Percentiles rank a stretch among this genome's conserved stretches.
phyloP scores from a whole-genome alignment of 345 rosid genomes.

The Sonneratia caseolaris region DNA sequence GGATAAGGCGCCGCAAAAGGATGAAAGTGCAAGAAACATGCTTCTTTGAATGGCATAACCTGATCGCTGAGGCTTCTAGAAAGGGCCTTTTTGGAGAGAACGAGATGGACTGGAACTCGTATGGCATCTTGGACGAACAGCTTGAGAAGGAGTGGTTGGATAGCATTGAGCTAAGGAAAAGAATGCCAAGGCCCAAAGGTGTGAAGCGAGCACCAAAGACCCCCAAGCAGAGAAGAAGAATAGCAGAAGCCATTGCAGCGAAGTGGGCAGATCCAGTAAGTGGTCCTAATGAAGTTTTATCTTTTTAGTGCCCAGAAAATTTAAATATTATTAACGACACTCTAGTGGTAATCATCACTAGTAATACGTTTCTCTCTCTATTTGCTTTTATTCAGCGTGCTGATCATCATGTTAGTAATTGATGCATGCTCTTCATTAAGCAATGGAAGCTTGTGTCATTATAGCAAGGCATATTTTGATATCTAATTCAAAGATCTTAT shows the following conservation, averaged over 20 bases:
- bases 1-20: slow-evolving; percentile 58
- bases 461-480: background rate
- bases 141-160: slow-evolving; percentile 63
- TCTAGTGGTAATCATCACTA: background rate
- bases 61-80: slow-evolving; percentile 74
- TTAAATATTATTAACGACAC: background rate
- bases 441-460: background rate
- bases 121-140: slow-evolving; percentile 39
- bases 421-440: background rate
- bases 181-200: slow-evolving; percentile 45
- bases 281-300: slow-evolving; percentile 2
- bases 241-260: slow-evolving; percentile 83
- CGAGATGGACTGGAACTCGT: slow-evolving; percentile 76
- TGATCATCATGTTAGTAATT: background rate
- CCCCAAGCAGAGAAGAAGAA: slow-evolving; percentile 68
- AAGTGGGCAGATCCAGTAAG: slow-evolving; percentile 97
- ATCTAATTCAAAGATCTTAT: background rate
- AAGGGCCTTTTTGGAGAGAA: slow-evolving; percentile 42
- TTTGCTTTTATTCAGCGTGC: background rate
- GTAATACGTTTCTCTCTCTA: background rate
- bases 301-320: background rate
- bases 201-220: slow-evolving; percentile 74
- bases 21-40: slow-evolving; percentile 54
- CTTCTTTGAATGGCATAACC: slow-evolving; percentile 74
- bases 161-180: slow-evolving; percentile 51